Percentiles rank a stretch among this genome's conserved stretches.
Conservation (phyloP, 1,284 basidiomycete genomes). For the Malassezia caprae region DNA sequence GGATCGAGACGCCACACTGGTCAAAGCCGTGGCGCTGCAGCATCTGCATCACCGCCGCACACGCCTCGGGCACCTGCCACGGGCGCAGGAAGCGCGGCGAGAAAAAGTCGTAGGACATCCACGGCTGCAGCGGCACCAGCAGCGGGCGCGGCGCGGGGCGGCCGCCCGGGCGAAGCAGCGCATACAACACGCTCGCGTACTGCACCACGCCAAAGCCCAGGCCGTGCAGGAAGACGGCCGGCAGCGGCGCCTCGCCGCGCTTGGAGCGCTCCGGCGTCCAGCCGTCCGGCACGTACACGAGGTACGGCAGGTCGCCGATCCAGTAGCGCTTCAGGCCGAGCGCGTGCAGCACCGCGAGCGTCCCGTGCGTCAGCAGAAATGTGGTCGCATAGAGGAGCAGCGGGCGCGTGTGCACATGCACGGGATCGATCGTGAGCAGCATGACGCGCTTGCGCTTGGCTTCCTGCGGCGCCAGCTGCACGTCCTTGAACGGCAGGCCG, state of each 20-base stretch:
- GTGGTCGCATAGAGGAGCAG: conserved; percentile 21
- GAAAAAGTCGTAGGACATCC: conserved; percentile 36
- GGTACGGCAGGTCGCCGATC: conserved; percentile 30
- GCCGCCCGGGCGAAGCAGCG: conserved; percentile 18
- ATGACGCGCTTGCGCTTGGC: conserved; percentile 22
- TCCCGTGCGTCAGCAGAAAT: conserved; percentile 16
- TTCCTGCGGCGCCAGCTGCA: conserved; percentile 1
- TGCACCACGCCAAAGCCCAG: conserved; percentile 36
- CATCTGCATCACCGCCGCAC: conserved; percentile 22
- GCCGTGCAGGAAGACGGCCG: conserved; percentile 36
- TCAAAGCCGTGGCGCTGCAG: conserved; percentile 21
- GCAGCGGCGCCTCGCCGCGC: conserved; percentile 15
- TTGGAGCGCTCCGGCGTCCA: conserved; percentile 14
- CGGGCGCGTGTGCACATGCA: conserved; percentile 27
- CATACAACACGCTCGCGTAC: conserved; percentile 23
- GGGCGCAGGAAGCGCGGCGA: conserved; percentile 30
- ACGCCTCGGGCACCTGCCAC: conserved; percentile 31
- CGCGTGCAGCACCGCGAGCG: not conserved
- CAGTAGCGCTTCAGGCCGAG: conserved; percentile 22
- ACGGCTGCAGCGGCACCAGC: conserved; percentile 37
- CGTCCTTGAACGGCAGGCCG: conserved; percentile 25
- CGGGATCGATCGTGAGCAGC: conserved; percentile 44
- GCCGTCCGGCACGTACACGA: conserved; percentile 24
- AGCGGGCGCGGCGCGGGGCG: conserved; percentile 26
- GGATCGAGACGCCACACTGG: conserved; percentile 24